Evolutionary conservation across 306 rosid species (phyloP).

Genomic region (Delonix regia): DNA sequence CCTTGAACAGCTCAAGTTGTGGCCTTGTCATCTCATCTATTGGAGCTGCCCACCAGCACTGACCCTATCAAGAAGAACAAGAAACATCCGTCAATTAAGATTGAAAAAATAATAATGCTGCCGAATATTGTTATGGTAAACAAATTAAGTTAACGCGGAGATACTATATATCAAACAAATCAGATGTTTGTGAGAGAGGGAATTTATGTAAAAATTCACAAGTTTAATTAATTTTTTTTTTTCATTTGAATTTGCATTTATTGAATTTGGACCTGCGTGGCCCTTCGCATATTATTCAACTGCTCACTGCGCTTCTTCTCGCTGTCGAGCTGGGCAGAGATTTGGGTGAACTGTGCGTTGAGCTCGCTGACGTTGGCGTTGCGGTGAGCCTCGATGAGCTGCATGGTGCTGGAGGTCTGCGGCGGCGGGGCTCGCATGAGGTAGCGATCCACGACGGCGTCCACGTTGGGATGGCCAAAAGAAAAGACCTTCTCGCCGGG

Average conservation of each 20-base stretch:
- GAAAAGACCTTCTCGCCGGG: constrained; percentile 20
- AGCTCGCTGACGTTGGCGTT: constrained; percentile 20
- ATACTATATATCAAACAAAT: too few species aligned
- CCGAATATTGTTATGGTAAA: too few species aligned
- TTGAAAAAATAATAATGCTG: too few species aligned
- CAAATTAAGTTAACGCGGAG: too few species aligned
- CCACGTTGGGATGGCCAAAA: constrained; percentile 25
- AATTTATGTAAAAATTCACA: too few species aligned
- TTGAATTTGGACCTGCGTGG: not conserved
- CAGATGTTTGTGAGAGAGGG: too few species aligned
- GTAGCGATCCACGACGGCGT: not conserved
- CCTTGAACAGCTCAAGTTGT: constrained; percentile 7
- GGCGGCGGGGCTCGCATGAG: not conserved
- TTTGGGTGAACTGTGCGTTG: not conserved
- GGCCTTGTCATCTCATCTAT: not conserved
- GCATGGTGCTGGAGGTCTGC: not conserved
- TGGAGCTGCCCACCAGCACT: constrained; percentile 20
- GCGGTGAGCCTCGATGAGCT: constrained; percentile 8
- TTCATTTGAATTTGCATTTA: not conserved
- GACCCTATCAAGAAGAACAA: not conserved
- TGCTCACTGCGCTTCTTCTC: constrained; percentile 1
- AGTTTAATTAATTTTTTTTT: too few species aligned
- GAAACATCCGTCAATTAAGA: too few species aligned
- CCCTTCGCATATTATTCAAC: not conserved
- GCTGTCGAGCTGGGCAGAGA: not conserved